Evolutionary conservation across 73 alveolate genomes (phyloP), one percentile per base, ranked within the genome.

Genomic region (Paramecium primaurelia): DNA sequence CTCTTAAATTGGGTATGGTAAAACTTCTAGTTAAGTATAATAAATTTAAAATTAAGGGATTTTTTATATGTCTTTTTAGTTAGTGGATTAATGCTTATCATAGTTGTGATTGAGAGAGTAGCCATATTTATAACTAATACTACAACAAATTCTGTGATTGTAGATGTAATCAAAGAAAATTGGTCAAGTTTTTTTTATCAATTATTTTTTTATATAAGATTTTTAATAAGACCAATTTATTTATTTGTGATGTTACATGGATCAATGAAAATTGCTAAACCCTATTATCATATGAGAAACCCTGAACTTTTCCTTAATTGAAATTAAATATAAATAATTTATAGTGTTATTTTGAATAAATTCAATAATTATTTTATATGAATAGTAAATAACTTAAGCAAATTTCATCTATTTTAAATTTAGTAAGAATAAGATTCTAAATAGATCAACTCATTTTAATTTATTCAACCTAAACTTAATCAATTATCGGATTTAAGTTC

Each of bases 81-180:
- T 1, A 47, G 75, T 22, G 75, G 47, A 80, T 11, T 80, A 26
- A 80, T 80, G 91, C 45, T 80, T 7, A 80, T 80, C 20, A 25
- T 80, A 44, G 91, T 80, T 0, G 75, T 80, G 16, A 44, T 80
- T 42, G 91, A 80, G 34, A 80, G 91, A 73, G 77, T 80, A 32
- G 73, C 71, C 11, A 80, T 80, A 80, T 32, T 80, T 42, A 18
- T 45, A 9, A 22, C 84, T 3, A 64, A 64, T 64, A 64, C 51
- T 32, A 16, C 84, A 32, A 8, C 84, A 25, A 64, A 64, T 14
- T 64, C 84, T 6, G 28, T 64, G 14, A 64, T 64, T 12, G 84
- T 42, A 10, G 84, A 64, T 4, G 84, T 64, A 0, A 28, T 64
- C 20, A 64, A 64, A 64, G 51, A 64, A 34, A 64, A 64, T 64